A percentile compares a stretch with the other conserved stretches of the same genome.
Evolutionary conservation across 2,329 filamentous ascomycete genomes (phyloP).

Genomic region (Catunica adiposa): DNA sequence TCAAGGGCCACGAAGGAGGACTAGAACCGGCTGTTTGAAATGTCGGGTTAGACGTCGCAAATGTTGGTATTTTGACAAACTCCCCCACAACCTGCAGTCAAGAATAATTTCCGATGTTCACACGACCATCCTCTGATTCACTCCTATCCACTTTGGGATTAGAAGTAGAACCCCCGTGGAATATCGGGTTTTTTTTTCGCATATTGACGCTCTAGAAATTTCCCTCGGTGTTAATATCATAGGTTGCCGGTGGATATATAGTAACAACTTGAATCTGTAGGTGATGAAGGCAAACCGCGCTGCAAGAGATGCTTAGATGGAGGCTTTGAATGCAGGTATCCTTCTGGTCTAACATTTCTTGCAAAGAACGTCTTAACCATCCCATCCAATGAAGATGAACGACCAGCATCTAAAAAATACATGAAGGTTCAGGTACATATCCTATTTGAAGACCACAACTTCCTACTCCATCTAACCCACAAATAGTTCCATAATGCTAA

Average conservation of each 20-base stretch:
- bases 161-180: not conserved
- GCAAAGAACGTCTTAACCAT: conserved; percentile 25
- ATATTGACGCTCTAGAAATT: not conserved
- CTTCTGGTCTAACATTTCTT: conserved; percentile 30
- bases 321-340: conserved; percentile 32
- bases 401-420: conserved; percentile 7
- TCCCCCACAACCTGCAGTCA: too few relatives aligned
- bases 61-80: conserved; percentile 24
- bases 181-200: not conserved
- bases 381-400: not conserved
- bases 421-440: not conserved
- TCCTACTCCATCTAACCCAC: not conserved
- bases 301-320: conserved; percentile 32
- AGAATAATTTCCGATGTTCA: not conserved
- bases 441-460: not conserved
- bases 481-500: not conserved
- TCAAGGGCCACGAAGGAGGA: conserved; percentile 17
- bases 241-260: too few relatives aligned
- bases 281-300: conserved; percentile 33
- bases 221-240: not conserved
- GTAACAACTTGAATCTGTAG: conserved; percentile 21
- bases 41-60: conserved; percentile 33
- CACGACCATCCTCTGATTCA: too few relatives aligned
- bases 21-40: conserved; percentile 30
- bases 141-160: not conserved